phyloP scores from a whole-genome alignment of 768 basidiomycete species.

The Pisolithus tinctorius region DNA sequence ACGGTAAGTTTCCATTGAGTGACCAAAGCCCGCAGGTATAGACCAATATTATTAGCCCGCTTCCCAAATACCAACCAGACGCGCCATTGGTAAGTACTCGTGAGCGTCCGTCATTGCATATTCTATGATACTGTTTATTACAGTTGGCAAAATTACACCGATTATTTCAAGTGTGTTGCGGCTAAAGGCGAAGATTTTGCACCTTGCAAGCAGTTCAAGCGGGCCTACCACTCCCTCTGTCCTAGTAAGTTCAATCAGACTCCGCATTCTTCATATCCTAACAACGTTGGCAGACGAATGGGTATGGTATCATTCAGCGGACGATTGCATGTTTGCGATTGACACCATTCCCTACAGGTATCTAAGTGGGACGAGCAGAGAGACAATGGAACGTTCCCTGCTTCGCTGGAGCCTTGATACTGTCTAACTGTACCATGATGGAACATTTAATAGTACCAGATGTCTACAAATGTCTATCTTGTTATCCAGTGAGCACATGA shows the following conservation, averaged over 20 bases:
- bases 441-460: not conserved
- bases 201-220: constrained; percentile 99
- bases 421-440: not conserved
- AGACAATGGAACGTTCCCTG: constrained; percentile 88
- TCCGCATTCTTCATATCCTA: constrained; percentile 4
- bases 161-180: constrained; percentile 96
- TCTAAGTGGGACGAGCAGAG: constrained; percentile 92
- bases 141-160: constrained; percentile 94
- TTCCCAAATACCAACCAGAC: constrained; percentile 94
- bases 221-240: constrained; percentile 93
- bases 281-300: constrained; percentile 67
- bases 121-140: constrained; percentile 1
- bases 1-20: constrained; percentile 42
- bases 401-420: constrained; percentile 72
- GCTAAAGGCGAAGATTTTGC: constrained; percentile 97
- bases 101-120: not conserved
- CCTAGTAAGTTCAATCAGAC: constrained; percentile 64
- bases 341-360: constrained; percentile 42
- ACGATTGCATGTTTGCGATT: not conserved
- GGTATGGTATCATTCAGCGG: constrained; percentile 40
- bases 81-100: constrained; percentile 73
- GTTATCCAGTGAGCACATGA: no score
- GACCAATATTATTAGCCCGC: constrained; percentile 47
- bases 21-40: not conserved
- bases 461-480: no score